Conservation (phyloP, 2,329 filamentous ascomycete genomes). For the Lachnellula subtilissima region DNA sequence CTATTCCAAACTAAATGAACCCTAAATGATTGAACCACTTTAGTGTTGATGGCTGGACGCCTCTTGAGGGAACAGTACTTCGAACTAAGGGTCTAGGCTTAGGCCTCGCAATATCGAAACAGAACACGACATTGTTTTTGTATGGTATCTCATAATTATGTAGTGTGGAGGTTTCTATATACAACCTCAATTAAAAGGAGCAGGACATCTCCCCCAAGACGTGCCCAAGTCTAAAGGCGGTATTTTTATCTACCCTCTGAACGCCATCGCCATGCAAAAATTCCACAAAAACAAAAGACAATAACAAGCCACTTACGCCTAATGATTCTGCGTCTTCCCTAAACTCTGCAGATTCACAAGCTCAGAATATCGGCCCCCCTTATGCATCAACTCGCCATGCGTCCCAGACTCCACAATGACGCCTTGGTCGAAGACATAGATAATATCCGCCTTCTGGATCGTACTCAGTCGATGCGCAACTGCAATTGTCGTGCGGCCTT, state of each 20-base stretch:
- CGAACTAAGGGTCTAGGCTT: too few species aligned
- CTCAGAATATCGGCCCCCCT: conserved; percentile 70
- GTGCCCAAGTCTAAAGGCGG: not conserved
- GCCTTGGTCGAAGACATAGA: conserved; percentile 94
- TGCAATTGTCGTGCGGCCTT: conserved; percentile 85
- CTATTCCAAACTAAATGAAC: too few species aligned
- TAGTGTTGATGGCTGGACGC: too few species aligned
- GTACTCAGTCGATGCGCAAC: conserved; percentile 90
- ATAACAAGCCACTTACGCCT: not conserved
- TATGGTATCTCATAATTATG: too few species aligned
- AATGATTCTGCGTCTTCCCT: conserved; percentile 44
- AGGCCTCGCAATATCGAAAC: too few species aligned
- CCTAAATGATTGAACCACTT: too few species aligned
- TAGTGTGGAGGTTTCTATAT: too few species aligned
- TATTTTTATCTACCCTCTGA: not conserved
- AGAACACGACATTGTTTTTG: too few species aligned
- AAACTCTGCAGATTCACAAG: conserved; percentile 76
- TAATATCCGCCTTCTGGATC: conserved; percentile 90
- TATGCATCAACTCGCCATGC: conserved; percentile 67
- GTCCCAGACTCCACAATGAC: conserved; percentile 79
- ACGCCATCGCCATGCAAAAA: conserved; percentile 16
- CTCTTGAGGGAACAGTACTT: too few species aligned
- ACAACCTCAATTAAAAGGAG: not conserved
- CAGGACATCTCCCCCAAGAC: not conserved
- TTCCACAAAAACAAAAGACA: not conserved